Percentiles rank a stretch among this genome's conserved stretches.
phyloP scores from a whole-genome alignment of 2,329 filamentous ascomycete genomes.

The Ceratocystis ficicola region DNA sequence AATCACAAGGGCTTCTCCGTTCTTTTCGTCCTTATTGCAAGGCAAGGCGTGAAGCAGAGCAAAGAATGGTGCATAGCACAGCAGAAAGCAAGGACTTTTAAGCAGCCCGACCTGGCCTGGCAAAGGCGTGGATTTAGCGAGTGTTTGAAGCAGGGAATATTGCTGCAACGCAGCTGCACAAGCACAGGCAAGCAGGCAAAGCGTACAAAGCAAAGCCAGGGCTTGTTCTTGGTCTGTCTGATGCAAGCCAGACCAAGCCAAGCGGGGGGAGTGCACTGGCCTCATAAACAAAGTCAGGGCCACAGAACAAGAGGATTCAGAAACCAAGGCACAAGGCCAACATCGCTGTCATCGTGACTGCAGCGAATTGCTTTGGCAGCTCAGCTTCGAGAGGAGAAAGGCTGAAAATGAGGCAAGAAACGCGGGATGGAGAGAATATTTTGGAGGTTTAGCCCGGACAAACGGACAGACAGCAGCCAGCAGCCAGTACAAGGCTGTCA shows the following conservation, averaged over 20 bases:
- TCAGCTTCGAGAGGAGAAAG: not conserved
- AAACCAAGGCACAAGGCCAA: not conserved
- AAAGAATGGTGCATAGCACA: no score
- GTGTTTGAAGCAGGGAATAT: constrained; percentile 12
- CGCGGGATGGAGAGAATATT: not conserved
- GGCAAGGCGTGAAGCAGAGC: not conserved
- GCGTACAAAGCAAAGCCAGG: not conserved
- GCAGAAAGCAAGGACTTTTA: no score
- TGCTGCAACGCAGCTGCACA: constrained; percentile 9
- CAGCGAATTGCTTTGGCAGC: no score
- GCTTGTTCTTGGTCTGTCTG: not conserved
- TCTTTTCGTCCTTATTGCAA: not conserved
- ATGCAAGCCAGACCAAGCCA: not conserved
- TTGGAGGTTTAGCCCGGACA: not conserved
- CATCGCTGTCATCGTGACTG: no score
- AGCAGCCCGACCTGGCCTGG: not conserved
- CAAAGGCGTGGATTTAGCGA: constrained; percentile 12
- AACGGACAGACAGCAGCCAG: not conserved
- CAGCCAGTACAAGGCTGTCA: not conserved
- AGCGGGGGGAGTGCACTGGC: constrained; percentile 4
- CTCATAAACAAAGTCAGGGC: not conserved
- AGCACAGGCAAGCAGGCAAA: not conserved
- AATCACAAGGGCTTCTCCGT: not conserved
- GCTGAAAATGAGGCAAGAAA: not conserved
- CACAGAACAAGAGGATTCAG: not conserved